Evolutionary conservation across 2,329 filamentous ascomycete genomes (phyloP).

Genomic region (Aspergillus viridinutans): DNA sequence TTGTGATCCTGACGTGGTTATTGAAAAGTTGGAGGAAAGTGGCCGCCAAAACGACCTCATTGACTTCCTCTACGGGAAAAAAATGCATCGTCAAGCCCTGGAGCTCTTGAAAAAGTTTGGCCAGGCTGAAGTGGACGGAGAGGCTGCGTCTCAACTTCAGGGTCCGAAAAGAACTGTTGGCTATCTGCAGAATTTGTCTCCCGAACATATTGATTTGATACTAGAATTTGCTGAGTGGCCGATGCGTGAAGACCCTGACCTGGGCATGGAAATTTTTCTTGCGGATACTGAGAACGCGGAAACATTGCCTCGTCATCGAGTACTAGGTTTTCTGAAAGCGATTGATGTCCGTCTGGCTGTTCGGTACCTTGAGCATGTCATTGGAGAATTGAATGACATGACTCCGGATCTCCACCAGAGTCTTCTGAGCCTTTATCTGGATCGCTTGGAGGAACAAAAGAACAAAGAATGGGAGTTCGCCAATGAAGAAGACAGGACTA

Average conservation of each 20-base stretch:
- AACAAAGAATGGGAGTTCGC: slow-evolving; percentile 33
- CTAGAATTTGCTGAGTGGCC: slow-evolving; percentile 91
- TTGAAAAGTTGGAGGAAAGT: slow-evolving; percentile 83
- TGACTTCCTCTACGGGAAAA: slow-evolving; percentile 97
- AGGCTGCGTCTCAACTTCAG: slow-evolving; percentile 54
- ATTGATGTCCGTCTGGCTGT: slow-evolving; percentile 71
- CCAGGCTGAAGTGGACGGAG: slow-evolving; percentile 44
- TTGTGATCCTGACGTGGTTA: slow-evolving; percentile 91
- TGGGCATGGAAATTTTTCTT: slow-evolving; percentile 89
- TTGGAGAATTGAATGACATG: slow-evolving; percentile 77
- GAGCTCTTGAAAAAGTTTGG: slow-evolving; percentile 80
- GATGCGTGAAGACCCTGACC: slow-evolving; percentile 63
- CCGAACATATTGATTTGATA: slow-evolving; percentile 84
- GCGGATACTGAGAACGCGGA: slow-evolving; percentile 95
- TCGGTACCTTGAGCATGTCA: slow-evolving; percentile 84
- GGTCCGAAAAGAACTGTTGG: slow-evolving; percentile 79
- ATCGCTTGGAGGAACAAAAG: slow-evolving; percentile 44
- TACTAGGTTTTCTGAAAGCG: slow-evolving; percentile 67
- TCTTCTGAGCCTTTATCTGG: slow-evolving; percentile 69
- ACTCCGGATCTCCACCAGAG: slow-evolving; percentile 84
- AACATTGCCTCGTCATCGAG: slow-evolving; percentile 70
- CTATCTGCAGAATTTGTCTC: slow-evolving; percentile 84
- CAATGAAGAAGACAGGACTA: slow-evolving; percentile 49
- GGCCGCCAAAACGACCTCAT: slow-evolving; percentile 89
- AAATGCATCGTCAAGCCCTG: slow-evolving; percentile 80